Evolutionary conservation across 805 yeast genomes (phyloP), one percentile per base, ranked within the genome.

Genomic region (Wickerhamomyces rabaulensis): DNA sequence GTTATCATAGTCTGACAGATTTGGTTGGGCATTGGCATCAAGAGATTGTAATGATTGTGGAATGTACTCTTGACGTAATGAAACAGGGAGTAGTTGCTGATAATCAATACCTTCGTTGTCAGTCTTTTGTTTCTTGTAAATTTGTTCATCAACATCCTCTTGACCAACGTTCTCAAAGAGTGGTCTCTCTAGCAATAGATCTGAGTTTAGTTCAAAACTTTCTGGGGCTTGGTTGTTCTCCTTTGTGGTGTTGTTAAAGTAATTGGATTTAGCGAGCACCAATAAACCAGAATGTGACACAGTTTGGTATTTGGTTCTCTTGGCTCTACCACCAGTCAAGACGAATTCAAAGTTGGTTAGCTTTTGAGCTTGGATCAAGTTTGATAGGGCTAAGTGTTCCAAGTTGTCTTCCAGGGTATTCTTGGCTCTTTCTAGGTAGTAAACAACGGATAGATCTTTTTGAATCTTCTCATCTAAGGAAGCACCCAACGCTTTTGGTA

Each of bases 261-360:
- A 53, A 36, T 51, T 49, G 3, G 76, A 71, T 51, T 78, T 75
- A 1, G 98, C 98, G 19, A 92, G 66, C 22, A 89, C 78, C 15
- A 91, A 76, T 49, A 92, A 74, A 36, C 88, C 80, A 0, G 96
- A 77, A 22, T 84, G 77, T n/a, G 82, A 79, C 29, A 71, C 74
- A 41, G 74, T 74, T 66, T 92, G 98, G 62, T 71, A 87, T 63
- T 87, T 87, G 4, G 98, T 92, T 60, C 94, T 74, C 61, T 82
- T 84, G 9, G 96, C 97, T 55, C 82, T 82, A 46, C 94, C 87
- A 54, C 98, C 98, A 1, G 97, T 86, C 40, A 92, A 67, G 0
- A 83, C 76, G 52, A 83, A 76, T 42, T 76, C 68, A 41, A 89
- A 72, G 1, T 79, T 75, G 0, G 90, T 79, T 10, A 84, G 60